Percentiles rank a stretch among this genome's conserved stretches.
Conservation (phyloP, 371 early-diverging fungal genomes). For the Mortierella sp. region DNA sequence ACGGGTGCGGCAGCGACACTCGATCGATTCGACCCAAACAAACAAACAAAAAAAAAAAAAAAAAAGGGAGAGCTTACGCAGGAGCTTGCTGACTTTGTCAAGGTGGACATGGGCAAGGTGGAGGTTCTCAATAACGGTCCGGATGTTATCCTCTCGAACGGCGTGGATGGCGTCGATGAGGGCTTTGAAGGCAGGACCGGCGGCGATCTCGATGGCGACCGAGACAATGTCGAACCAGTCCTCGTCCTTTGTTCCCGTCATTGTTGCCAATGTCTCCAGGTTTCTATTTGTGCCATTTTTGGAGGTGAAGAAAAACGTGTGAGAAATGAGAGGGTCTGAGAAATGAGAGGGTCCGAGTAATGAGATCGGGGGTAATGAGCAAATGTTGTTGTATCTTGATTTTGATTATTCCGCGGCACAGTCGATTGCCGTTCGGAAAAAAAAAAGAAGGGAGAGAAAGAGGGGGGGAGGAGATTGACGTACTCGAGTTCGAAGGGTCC, state of each 20-base stretch:
- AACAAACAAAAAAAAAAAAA: background rate
- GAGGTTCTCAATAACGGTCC: conserved; percentile 63
- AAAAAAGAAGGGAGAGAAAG: background rate
- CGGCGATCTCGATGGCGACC: conserved; percentile 84
- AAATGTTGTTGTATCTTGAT: background rate
- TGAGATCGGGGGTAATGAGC: background rate
- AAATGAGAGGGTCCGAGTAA: background rate
- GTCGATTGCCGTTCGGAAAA: background rate
- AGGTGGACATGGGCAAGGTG: conserved; percentile 25
- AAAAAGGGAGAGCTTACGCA: conserved; percentile 32
- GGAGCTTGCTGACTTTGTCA: conserved; percentile 59
- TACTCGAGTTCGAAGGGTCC: conserved; percentile 76
- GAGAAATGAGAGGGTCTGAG: background rate
- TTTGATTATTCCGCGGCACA: background rate
- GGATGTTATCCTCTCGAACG: conserved; percentile 63
- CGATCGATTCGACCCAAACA: background rate
- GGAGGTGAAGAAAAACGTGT: background rate
- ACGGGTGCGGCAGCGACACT: too few relatives aligned
- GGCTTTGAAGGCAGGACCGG: conserved; percentile 78
- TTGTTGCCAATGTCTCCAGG: conserved; percentile 80
- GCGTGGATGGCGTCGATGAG: conserved; percentile 69
- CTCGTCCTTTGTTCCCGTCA: conserved; percentile 91
- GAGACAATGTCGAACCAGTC: conserved; percentile 94
- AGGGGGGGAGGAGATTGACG: background rate
- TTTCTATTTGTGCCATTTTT: conserved; percentile 63